These are phyloP conservation scores for Chaetoceros tenuissimus DNA, from an alignment of 108 stramenopile genomes.

Conservation along the genomic window DNA sequence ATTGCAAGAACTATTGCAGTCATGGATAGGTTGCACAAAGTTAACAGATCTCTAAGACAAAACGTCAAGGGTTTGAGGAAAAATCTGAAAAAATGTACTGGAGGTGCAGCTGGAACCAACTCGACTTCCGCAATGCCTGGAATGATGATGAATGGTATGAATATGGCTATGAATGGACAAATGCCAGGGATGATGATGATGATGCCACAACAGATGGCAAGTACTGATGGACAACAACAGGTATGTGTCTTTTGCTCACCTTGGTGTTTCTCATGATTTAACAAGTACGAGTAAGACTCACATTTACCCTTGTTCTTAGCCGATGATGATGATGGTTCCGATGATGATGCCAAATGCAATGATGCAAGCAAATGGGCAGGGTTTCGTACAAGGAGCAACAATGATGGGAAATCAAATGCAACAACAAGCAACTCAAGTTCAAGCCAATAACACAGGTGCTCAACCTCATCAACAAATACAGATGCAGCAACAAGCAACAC, in stretches of 20 bases:
- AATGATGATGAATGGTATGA: background rate
- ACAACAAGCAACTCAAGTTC: background rate
- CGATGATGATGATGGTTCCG: conserved; percentile 74
- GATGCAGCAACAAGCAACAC: background rate
- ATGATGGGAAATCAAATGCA: background rate
- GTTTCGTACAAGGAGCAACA: background rate
- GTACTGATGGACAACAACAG: background rate
- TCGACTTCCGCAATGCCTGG: background rate
- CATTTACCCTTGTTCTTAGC: background rate
- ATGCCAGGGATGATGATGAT: background rate
- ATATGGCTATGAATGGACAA: background rate
- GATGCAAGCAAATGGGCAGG: background rate
- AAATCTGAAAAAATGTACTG: conserved; percentile 39
- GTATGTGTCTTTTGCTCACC: conserved; percentile 3
- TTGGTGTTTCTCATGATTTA: background rate
- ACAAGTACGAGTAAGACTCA: background rate
- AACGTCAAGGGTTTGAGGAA: conserved; percentile 44
- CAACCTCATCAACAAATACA: background rate
- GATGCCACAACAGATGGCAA: conserved; percentile 3
- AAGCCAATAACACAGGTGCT: background rate
- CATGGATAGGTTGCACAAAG: conserved; percentile 28
- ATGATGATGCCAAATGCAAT: conserved; percentile 46
- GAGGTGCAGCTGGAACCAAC: conserved; percentile 28
- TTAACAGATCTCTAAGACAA: conserved; percentile 25
- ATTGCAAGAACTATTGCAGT: conserved; percentile 63